Evolutionary conservation across 257 asterid species (phyloP).

Genomic region (Henckelia pumila): DNA sequence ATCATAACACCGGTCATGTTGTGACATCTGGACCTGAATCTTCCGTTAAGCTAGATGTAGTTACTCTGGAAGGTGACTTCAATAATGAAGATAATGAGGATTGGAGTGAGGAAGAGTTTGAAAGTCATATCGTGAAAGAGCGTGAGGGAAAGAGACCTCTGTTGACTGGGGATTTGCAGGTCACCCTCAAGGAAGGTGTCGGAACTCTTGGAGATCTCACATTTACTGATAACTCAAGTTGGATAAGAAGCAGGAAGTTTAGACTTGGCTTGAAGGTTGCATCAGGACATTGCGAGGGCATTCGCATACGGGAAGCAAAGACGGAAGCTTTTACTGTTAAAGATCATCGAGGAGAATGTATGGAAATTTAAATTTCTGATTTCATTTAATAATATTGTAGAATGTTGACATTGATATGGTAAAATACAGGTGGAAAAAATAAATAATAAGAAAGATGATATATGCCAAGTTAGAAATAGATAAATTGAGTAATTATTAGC

Average conservation of each 20-base stretch:
- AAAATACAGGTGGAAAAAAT: background rate
- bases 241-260: slow-evolving; percentile 97
- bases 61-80: slow-evolving; percentile 95
- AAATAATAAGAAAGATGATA: background rate
- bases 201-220: slow-evolving; percentile 93
- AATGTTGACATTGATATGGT: background rate
- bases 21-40: slow-evolving; percentile 89
- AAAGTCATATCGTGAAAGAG: slow-evolving; percentile 87
- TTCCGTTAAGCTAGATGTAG: slow-evolving; percentile 71
- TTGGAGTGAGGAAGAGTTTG: slow-evolving; percentile 91
- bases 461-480: background rate
- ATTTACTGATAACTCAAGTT: slow-evolving; percentile 94
- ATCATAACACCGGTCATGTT: slow-evolving; percentile 69
- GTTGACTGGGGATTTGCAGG: slow-evolving; percentile 81
- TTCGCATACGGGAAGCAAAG: slow-evolving; percentile 89
- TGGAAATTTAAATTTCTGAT: slow-evolving; percentile 25
- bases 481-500: background rate
- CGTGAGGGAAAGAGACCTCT: slow-evolving; percentile 97
- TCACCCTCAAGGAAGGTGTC: slow-evolving; percentile 92
- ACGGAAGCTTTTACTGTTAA: slow-evolving; percentile 95
- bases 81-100: slow-evolving; percentile 78
- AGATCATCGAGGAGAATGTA: slow-evolving; percentile 98
- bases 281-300: slow-evolving; percentile 75
- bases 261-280: slow-evolving; percentile 92
- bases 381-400: background rate